A percentile compares a stretch with the other conserved stretches of the same genome.
These are phyloP conservation scores for Orbilia blumenaviensis DNA, from an alignment of 2,329 filamentous ascomycete genomes.

Conservation along the genomic window DNA sequence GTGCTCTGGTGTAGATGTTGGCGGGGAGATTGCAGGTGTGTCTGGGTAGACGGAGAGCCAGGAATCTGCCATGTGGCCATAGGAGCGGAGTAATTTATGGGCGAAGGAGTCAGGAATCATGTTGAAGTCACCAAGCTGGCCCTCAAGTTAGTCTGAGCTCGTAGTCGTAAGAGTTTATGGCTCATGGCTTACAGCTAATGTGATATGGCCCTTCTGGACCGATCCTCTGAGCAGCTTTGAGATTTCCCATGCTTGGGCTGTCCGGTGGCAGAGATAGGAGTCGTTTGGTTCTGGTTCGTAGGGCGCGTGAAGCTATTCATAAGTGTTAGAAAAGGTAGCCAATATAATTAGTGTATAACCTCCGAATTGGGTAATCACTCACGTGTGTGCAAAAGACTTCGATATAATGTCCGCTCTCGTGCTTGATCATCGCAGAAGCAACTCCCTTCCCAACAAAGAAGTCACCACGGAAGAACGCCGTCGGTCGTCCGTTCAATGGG, in stretches of 20 bases:
- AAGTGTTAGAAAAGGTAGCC: background rate
- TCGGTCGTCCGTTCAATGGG: conserved; percentile 90
- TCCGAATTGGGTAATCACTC: conserved; percentile 58
- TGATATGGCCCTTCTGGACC: conserved; percentile 80
- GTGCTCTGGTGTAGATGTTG: conserved; percentile 77
- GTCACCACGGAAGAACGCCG: conserved; percentile 91
- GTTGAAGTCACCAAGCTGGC: conserved; percentile 85
- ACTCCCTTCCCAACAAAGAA: conserved; percentile 98
- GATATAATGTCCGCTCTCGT: conserved; percentile 68
- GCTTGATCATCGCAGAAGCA: conserved; percentile 80
- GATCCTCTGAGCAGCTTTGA: conserved; percentile 86
- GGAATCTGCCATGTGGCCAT: conserved; percentile 79
- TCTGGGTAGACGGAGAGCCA: conserved; percentile 87
- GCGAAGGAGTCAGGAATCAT: conserved; percentile 89
- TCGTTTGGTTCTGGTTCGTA: conserved; percentile 79
- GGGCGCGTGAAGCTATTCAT: conserved; percentile 74
- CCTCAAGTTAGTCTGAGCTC: background rate
- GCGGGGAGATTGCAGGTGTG: conserved; percentile 79
- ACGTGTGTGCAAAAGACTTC: conserved; percentile 95
- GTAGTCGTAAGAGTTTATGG: background rate
- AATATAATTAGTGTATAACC: too few species aligned
- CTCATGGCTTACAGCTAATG: conserved; percentile 68
- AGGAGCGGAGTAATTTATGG: conserved; percentile 81
- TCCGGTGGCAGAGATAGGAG: conserved; percentile 88
- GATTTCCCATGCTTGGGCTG: conserved; percentile 93